Conservation (phyloP, 192 early-diverging fungal genomes). For the Phycomyces nitens region DNA sequence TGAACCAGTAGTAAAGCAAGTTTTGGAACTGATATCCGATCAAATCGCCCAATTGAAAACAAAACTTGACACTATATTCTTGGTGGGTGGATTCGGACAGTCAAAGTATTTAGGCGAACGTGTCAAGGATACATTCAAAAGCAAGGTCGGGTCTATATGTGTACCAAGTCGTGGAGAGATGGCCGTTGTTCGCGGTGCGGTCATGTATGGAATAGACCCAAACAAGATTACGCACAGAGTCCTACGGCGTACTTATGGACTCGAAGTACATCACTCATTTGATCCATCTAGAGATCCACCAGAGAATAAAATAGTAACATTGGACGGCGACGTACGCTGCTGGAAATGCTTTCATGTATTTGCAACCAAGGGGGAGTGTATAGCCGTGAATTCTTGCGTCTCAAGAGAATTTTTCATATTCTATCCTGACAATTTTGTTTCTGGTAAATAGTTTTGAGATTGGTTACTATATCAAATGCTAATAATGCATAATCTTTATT, state of each 20-base stretch:
- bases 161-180: conserved; percentile 41
- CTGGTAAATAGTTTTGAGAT: neutral
- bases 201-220: conserved; percentile 38
- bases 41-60: conserved; percentile 26
- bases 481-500: no score
- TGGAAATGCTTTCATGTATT: conserved; percentile 21
- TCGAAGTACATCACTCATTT: conserved; percentile 38
- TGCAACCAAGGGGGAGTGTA: no score
- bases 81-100: conserved; percentile 47
- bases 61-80: conserved; percentile 34
- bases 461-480: neutral
- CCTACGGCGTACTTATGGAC: conserved; percentile 40
- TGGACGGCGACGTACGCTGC: conserved; percentile 19
- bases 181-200: conserved; percentile 49
- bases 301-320: conserved; percentile 15
- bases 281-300: conserved; percentile 35
- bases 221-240: conserved; percentile 37
- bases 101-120: conserved; percentile 35
- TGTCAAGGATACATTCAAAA: conserved; percentile 33
- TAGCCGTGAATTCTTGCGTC: no score
- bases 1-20: conserved; percentile 38
- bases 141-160: conserved; percentile 32
- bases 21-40: conserved; percentile 35
- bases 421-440: no score
- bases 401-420: no score